Percentiles rank a stretch among this genome's conserved stretches.
phyloP scores from a whole-genome alignment of 768 basidiomycete species.

The Tulasnella sp. region DNA sequence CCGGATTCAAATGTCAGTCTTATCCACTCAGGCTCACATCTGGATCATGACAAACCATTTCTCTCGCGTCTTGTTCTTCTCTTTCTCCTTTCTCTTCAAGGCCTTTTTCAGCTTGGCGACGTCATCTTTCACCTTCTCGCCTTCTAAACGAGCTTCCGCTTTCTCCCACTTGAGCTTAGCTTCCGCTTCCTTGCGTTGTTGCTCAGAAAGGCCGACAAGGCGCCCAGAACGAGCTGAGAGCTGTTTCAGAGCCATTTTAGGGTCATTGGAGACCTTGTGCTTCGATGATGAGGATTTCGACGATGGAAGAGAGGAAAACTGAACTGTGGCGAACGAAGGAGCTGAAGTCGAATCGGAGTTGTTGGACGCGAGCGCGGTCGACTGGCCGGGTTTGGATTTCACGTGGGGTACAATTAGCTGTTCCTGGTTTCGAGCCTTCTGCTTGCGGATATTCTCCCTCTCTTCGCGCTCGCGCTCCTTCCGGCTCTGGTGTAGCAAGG shows the following conservation, averaged over 20 bases:
- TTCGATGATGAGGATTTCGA: conserved; percentile 34
- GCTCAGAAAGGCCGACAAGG: conserved; percentile 70
- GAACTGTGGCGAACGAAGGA: conserved; percentile 51
- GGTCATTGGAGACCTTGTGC: conserved; percentile 74
- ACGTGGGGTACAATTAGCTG: conserved; percentile 68
- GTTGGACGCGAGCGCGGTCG: conserved; percentile 9
- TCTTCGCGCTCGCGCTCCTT: conserved; percentile 84
- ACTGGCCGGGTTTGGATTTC: conserved; percentile 25
- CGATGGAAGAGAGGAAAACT: conserved; percentile 55
- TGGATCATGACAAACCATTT: conserved; percentile 60
- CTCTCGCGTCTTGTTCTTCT: conserved; percentile 77
- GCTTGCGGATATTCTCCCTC: conserved; percentile 42
- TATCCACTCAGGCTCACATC: background rate
- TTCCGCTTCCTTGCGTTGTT: conserved; percentile 73
- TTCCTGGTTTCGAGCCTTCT: conserved; percentile 57
- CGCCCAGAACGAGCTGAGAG: conserved; percentile 73
- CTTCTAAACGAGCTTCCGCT: conserved; percentile 80
- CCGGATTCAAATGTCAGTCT: conserved; percentile 8
- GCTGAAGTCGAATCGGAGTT: conserved; percentile 32
- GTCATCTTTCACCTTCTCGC: conserved; percentile 88
- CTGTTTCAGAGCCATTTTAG: conserved; percentile 78
- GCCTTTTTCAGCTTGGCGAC: conserved; percentile 85
- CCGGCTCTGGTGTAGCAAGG: conserved; percentile 73
- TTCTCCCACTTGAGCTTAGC: conserved; percentile 88
- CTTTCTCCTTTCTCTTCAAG: conserved; percentile 86